Evolutionary conservation across 1,284 basidiomycete genomes (phyloP).

Genomic region (Sphaerobolus stellatus): DNA sequence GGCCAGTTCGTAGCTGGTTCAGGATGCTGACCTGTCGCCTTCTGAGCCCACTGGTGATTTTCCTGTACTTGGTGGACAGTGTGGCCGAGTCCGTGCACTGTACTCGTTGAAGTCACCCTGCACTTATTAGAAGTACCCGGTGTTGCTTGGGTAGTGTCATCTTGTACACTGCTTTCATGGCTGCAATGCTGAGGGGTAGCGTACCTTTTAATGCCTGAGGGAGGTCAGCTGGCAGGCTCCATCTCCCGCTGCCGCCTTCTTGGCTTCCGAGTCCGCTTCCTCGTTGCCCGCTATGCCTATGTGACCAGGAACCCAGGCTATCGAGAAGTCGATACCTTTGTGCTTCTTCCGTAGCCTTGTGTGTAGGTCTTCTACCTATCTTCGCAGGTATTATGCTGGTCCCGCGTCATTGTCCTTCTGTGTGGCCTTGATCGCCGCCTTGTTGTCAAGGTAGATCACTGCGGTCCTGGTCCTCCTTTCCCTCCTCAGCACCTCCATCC

Average conservation of each 20-base stretch:
- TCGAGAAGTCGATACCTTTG: too few relatives aligned
- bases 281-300: conserved; percentile 21
- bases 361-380: neutral
- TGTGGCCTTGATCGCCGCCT: neutral
- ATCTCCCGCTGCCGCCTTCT: conserved; percentile 20
- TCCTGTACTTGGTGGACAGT: neutral
- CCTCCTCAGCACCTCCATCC: neutral
- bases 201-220: neutral
- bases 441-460: neutral
- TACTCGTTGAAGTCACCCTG: neutral
- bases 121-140: neutral
- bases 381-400: neutral
- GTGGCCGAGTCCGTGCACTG: neutral
- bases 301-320: conserved; percentile 21
- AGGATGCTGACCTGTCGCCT: neutral
- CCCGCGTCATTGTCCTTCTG: neutral
- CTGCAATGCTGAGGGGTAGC: neutral
- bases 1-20: neutral
- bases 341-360: neutral
- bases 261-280: conserved; percentile 20
- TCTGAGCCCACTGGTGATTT: neutral
- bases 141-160: neutral
- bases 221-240: neutral
- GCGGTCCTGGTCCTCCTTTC: neutral
- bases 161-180: neutral